Percentiles rank a stretch among this genome's conserved stretches.
phyloP scores from a whole-genome alignment of 1,284 basidiomycete genomes.

The Trichosporon sp. region DNA sequence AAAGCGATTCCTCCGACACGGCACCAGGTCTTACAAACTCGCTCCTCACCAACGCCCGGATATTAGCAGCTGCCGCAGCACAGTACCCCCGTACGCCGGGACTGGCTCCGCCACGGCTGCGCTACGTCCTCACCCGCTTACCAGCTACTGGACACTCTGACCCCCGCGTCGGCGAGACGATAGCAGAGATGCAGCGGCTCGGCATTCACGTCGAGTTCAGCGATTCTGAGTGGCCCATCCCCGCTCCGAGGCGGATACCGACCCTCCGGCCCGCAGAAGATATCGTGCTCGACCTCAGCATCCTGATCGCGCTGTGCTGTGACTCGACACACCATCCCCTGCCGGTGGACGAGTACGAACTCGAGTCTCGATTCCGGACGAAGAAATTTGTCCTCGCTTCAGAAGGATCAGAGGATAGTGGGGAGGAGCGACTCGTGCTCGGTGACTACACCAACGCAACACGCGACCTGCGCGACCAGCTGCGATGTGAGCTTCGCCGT shows the following conservation, averaged over 20 bases:
- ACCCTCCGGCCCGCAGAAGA: constrained; percentile 35
- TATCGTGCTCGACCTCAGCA: constrained; percentile 77
- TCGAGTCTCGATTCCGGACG: constrained; percentile 64
- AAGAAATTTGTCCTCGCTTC: constrained; percentile 12
- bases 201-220: constrained; percentile 63
- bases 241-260: neutral
- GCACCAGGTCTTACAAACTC: constrained; percentile 61
- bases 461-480: constrained; percentile 49
- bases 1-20: constrained; percentile 32
- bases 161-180: constrained; percentile 66
- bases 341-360: constrained; percentile 62
- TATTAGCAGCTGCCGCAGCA: constrained; percentile 65
- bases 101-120: constrained; percentile 57
- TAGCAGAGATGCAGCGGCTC: constrained; percentile 64
- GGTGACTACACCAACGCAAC: constrained; percentile 40
- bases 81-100: constrained; percentile 56
- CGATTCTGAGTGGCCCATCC: neutral
- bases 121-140: constrained; percentile 71
- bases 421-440: constrained; percentile 22
- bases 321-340: constrained; percentile 75
- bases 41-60: constrained; percentile 42
- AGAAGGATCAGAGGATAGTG: neutral
- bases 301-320: constrained; percentile 78
- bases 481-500: constrained; percentile 45
- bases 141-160: constrained; percentile 59